Base-by-base conservation (phyloP, 495 filamentous ascomycete species). In the Ascobolus immersus region DNA sequence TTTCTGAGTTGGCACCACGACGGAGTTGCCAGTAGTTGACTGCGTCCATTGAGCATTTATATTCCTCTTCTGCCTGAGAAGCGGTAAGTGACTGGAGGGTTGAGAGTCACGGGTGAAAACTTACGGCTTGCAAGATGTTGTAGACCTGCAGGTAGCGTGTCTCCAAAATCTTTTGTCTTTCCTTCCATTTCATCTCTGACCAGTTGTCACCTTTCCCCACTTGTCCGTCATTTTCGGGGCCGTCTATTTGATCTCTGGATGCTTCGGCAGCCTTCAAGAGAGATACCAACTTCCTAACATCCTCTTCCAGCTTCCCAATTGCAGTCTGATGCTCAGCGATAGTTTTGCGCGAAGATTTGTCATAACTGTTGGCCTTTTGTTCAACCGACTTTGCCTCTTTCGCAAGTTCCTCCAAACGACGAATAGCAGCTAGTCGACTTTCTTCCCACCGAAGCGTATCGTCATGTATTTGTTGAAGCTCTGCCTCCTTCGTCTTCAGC, bases 401-500 rank as follows among this genome's bases (percentile, higher is more conserved):
- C 14, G 44, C 48, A 55, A 67, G 54, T 7, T 52, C 51, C 32
- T 59, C 54, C 14, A 67, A 60, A 29, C 34, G 50, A 32, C 39
- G 37, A 14, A 48, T 22, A 4, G 44, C 43, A 2, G 38, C 36
- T 34, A 38, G 22, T 12, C 42, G 24, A 23, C 64, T 58, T 35
- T 58, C 57, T 22, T 64, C 59, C 62, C 65, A 68, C 36, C 62
- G 64, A 10, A 48, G 43, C 15, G 67, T 61, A 34, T 63, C 64
- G 11, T 67, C 60, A 15, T 59, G 52, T 38, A 62, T 56, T 36
- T 61, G 69, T 33, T 52, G 45, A 22, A 60, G 58, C 41, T 80
- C 74, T 24, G 67, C 55, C 33, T 74, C 59, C 55, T 75, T 81
- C 29, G 78, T 70, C 52, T 67, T 71, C 41, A 82, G 60, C 35